Base-by-base conservation (phyloP, 208 protist genomes). In the Trypanosoma melophagium region DNA sequence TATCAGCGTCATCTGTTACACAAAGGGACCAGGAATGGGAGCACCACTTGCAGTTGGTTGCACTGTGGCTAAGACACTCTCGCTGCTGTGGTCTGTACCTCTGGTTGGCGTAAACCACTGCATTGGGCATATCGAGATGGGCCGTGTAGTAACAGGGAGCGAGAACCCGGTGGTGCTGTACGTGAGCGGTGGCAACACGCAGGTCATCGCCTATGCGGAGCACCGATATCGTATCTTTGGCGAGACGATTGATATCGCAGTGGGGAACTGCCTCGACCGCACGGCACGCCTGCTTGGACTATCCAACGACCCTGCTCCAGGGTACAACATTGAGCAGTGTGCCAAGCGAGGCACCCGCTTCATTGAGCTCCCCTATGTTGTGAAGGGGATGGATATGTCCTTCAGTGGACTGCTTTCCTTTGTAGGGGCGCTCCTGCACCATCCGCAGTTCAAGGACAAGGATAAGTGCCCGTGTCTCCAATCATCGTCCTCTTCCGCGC, bases 41-140 rank as follows among this genome's bases (percentile, higher is more conserved):
- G 97, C 78, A 0, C 97, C 98, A 21, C 84, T 99, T 12, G 82
- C 86, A 9, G 83, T 95, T 14, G 84, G 89, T 12, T 95, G 89
- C 80, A 92, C 86, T 2, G 86, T 94, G 2, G 89, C 89, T 17
- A 81, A 82, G 57, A 83, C 84, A 16, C 84, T 95, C 4, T 88
- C 86, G 5, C 73, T 95, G 10, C 60, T 84, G 53, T 98, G 94
- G 96, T 77, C 84, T 22, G 84, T 90, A 51, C 98, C 97, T 21
- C 71, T 99, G 12, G 84, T 99, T 16, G 95, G 94, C 2, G 99
- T 99, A 7, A 99, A 99, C 77, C 99, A 99, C 78, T 99, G 99
- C 74, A 88, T 99, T 16, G 98, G 95, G 0, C 99, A 99, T 82
- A 99, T 99, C 71, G 99, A 99, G 81, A 99, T 99, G 99, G 99